A percentile compares a stretch with the other conserved stretches of the same genome.
phyloP scores from a whole-genome alignment of 345 rosid genomes.

The Eucalyptus sp. region DNA sequence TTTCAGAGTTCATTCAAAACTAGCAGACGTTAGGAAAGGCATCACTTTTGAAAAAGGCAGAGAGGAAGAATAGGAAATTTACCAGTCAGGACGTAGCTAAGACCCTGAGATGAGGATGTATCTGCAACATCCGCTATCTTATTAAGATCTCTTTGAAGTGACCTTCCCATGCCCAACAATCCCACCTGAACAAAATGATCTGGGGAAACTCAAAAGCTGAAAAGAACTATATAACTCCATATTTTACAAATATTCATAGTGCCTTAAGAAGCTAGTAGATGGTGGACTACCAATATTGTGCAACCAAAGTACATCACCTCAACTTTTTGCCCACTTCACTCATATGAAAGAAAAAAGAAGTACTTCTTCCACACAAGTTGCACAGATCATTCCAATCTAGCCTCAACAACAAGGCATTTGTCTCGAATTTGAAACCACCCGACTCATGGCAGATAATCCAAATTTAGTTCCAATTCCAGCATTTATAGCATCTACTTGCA shows the following conservation, averaged over 20 bases:
- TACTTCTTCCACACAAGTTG: neutral
- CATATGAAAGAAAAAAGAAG: neutral
- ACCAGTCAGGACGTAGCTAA: conserved; percentile 84
- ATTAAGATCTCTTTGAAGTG: conserved; percentile 79
- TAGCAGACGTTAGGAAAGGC: neutral
- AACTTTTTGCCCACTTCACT: neutral
- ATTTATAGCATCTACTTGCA: neutral
- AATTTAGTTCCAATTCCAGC: neutral
- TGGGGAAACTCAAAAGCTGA: neutral
- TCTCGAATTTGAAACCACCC: neutral
- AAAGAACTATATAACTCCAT: neutral
- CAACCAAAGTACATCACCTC: neutral
- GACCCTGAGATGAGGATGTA: conserved; percentile 82
- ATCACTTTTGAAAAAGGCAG: neutral
- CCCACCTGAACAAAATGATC: conserved; percentile 38
- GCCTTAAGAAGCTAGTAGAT: neutral
- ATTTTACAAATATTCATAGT: neutral
- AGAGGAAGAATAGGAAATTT: neutral
- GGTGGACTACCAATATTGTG: neutral
- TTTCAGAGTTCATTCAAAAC: neutral
- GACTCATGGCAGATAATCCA: neutral
- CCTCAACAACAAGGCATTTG: neutral
- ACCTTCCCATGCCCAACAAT: conserved; percentile 69
- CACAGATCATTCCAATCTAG: neutral
- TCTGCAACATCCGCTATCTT: conserved; percentile 74